phyloP scores from a whole-genome alignment of 306 rosid genomes.

The cucumber (Cucumis sativus) region DNA sequence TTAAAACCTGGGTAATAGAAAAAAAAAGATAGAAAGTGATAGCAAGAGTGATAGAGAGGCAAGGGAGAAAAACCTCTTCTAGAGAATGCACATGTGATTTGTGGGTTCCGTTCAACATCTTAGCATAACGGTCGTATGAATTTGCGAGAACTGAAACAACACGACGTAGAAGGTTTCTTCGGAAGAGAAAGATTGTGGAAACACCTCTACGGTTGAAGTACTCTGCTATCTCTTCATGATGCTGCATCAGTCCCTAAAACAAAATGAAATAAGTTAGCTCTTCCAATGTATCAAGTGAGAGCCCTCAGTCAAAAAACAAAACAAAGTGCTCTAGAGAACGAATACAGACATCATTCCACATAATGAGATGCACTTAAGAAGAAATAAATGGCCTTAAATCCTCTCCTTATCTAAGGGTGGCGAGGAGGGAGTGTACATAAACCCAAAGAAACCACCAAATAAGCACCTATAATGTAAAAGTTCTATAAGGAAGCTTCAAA shows the following conservation, averaged over 20 bases:
- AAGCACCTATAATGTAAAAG: not conserved
- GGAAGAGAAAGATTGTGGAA: conserved; percentile 71
- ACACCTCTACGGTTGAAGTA: conserved; percentile 66
- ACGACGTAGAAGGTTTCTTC: conserved; percentile 65
- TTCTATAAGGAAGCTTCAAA: not conserved
- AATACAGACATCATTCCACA: not conserved
- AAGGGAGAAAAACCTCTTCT: conserved; percentile 51
- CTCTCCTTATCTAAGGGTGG: not conserved
- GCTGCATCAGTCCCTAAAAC: conserved; percentile 71
- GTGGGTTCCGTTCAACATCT: conserved; percentile 87
- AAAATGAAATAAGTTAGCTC: conserved; percentile 11
- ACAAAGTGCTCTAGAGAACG: not conserved
- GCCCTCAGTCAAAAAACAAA: not conserved
- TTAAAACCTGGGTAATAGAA: conserved; percentile 11
- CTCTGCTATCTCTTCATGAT: conserved; percentile 57
- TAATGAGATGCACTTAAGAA: not conserved
- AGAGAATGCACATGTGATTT: conserved; percentile 84
- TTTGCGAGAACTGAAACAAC: conserved; percentile 79
- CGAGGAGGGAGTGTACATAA: not conserved
- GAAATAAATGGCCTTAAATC: not conserved
- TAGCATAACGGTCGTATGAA: conserved; percentile 83
- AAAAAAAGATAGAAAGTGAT: not conserved
- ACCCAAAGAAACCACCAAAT: not conserved
- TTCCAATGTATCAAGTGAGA: conserved; percentile 3
- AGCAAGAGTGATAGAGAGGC: not conserved